phyloP scores from a whole-genome alignment of 345 rosid genomes.

The Tarenaya hassleriana region DNA sequence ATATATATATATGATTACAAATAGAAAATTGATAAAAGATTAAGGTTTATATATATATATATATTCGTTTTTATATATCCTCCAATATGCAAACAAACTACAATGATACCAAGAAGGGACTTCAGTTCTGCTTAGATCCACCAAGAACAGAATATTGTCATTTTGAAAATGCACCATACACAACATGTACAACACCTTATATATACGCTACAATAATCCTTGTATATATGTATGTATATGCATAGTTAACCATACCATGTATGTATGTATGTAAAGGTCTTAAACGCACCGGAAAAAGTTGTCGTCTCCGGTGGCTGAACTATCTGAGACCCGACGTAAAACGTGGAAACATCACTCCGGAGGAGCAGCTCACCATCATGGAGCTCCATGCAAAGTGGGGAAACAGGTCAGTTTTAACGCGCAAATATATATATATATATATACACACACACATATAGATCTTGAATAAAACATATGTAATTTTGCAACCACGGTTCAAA shows the following conservation, averaged over 20 bases:
- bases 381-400: slow-evolving; percentile 94
- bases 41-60: no score
- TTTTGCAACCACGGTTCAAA: slow-evolving; percentile 23
- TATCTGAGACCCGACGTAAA: slow-evolving; percentile 91
- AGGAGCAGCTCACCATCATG: slow-evolving; percentile 88
- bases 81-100: no score
- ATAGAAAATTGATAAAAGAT: no score
- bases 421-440: not conserved
- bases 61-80: no score
- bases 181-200: no score
- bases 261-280: slow-evolving; percentile 40
- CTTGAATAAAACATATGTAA: slow-evolving; percentile 1
- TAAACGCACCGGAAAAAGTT: slow-evolving; percentile 95
- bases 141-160: not conserved
- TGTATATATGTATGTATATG: slow-evolving; percentile 1
- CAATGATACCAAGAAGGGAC: no score
- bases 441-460: not conserved
- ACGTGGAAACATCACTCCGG: slow-evolving; percentile 83
- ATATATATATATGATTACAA: no score
- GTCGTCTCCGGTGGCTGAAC: slow-evolving; percentile 96
- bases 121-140: no score
- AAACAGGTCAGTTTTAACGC: slow-evolving; percentile 51
- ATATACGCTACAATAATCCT: no score
- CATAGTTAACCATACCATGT: no score
- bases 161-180: not conserved